Base-by-base conservation (phyloP, 2,329 filamentous ascomycete species). In the Colletotrichum camelliae region DNA sequence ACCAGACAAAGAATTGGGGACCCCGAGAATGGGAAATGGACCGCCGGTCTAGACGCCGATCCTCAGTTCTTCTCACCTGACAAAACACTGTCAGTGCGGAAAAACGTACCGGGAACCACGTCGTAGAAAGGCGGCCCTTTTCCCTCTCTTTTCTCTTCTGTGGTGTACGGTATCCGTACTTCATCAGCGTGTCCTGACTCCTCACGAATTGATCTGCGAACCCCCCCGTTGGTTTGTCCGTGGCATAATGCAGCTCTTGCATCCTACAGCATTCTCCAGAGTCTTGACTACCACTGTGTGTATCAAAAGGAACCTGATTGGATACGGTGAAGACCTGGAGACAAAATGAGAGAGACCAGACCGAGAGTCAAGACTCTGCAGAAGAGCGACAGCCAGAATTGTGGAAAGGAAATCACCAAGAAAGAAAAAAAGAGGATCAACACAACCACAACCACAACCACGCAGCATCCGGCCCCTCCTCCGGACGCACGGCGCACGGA, bases 21-120 rank as follows among this genome's bases (percentile, higher is more conserved):
- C 52, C 18, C 43, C 43, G 33, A 67, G 61, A 33, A 58, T 61
- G 29, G 58, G 58, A 64, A 70, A 74, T 65, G 71, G 43, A 58
- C 24, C 27, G 57, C 33, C 33, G 69, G 69, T 68, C 73, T 72
- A 48, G 73, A 75, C 58, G 73, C 62, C 73, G 73, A 75, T 75
- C 73, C 5, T 72, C 62, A 64, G 73, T 68, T 64, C 33, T 67
- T 58, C 62, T 75, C 31, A 35, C 69, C 69, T 64, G 73, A 75
- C 27, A 67, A 67, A 65, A 64, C 35, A 27, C 21, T 48, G 48
- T 31, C 67, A 65, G 72, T 65, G 72, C 48, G 48, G 66, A 43
- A 60, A 60, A 37, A 24, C 27, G 43, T 27, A 21, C 43, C 57
- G 35, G 24, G 33, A 31, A 31, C 31, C 21, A 68, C 33, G 27